Percentiles rank a stretch among this genome's conserved stretches.
phyloP scores from a whole-genome alignment of 2,329 filamentous ascomycete genomes.

The Arthrobotrys iridis region DNA sequence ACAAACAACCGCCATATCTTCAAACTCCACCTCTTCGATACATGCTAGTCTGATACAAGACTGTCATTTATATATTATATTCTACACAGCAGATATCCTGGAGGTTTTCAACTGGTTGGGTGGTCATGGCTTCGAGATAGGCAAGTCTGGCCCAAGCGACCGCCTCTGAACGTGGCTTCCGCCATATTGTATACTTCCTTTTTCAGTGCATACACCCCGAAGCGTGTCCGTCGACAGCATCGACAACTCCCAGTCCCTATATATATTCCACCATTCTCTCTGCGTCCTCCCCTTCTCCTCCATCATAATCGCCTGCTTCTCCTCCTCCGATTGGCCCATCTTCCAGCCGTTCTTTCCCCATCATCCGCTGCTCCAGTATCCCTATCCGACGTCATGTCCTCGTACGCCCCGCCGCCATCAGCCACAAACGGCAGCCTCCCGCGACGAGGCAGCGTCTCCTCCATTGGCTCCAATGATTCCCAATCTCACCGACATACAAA shows the following conservation, averaged over 20 bases:
- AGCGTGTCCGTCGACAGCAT: not conserved
- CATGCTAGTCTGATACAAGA: too few species aligned
- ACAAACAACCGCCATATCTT: not conserved
- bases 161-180: not conserved
- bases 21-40: too few species aligned
- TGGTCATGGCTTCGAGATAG: not conserved
- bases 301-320: conserved; percentile 11
- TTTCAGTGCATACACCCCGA: not conserved
- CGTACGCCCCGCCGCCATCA: conserved; percentile 29
- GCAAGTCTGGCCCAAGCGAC: conserved; percentile 16
- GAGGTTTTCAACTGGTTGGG: not conserved
- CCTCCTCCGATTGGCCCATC: conserved; percentile 17
- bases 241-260: not conserved
- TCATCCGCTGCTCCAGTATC: not conserved
- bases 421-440: conserved; percentile 21
- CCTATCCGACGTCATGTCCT: conserved; percentile 19
- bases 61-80: too few species aligned
- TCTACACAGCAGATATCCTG: not conserved
- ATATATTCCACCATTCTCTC: not conserved
- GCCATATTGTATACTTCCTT: conserved; percentile 2
- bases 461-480: conserved; percentile 21
- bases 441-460: conserved; percentile 23
- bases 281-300: not conserved
- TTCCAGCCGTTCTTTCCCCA: not conserved
- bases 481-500: conserved; percentile 7